Evolutionary conservation across 2,329 filamentous ascomycete species (phyloP).

Genomic region (Fusarium chlamydosporum): DNA sequence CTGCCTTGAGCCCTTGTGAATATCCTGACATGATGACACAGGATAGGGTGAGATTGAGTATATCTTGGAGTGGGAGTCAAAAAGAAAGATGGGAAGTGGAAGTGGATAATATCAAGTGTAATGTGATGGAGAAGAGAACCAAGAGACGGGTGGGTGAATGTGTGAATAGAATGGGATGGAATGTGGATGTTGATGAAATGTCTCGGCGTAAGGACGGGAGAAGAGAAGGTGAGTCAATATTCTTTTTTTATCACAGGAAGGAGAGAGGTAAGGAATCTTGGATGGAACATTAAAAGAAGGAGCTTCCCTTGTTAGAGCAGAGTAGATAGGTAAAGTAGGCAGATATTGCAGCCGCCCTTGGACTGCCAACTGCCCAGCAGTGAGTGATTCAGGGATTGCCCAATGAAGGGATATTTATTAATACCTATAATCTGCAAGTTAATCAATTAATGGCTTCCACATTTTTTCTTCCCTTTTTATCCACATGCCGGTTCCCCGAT

Average conservation of each 20-base stretch:
- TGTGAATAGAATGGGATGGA: not conserved
- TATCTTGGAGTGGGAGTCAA: not conserved
- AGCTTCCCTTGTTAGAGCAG: slow-evolving; percentile 3
- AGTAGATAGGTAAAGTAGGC: too few relatives aligned
- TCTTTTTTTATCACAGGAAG: slow-evolving; percentile 34
- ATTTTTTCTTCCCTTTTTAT: slow-evolving; percentile 1
- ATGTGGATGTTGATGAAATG: slow-evolving; percentile 19
- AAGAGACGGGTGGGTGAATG: slow-evolving; percentile 1
- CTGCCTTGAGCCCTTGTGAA: slow-evolving; percentile 40
- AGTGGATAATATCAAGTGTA: not conserved
- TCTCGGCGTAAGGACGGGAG: slow-evolving; percentile 6
- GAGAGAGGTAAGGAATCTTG: slow-evolving; percentile 16
- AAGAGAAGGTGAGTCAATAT: slow-evolving; percentile 9
- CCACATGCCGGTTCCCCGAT: slow-evolving; percentile 44
- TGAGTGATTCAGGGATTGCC: not conserved
- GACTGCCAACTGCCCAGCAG: not conserved
- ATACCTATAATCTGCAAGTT: slow-evolving; percentile 2
- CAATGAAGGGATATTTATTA: not conserved
- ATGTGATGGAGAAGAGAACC: slow-evolving; percentile 8
- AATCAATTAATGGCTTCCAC: slow-evolving; percentile 13
- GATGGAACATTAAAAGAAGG: slow-evolving; percentile 19
- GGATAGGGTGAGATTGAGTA: not conserved
- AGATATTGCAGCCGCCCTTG: slow-evolving; percentile 6
- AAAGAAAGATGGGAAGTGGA: not conserved
- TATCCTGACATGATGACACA: slow-evolving; percentile 27